These are phyloP conservation scores for Trametes coccinea DNA, from an alignment of 768 basidiomycete genomes.

Conservation along the genomic window DNA sequence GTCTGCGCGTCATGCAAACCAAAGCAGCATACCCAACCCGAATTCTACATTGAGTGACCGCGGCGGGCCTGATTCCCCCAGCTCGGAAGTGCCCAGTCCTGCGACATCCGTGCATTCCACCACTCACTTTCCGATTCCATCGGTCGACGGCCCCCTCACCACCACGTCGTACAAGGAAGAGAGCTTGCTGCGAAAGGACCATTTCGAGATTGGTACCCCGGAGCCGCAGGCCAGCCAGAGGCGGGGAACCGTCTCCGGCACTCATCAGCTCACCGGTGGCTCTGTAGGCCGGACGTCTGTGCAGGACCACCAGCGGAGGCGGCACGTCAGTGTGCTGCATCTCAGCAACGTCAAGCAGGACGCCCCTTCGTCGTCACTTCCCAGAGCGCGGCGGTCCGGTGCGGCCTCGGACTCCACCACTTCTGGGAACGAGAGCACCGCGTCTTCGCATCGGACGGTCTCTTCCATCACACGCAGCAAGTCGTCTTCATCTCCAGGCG, in stretches of 20 bases:
- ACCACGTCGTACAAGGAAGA: conserved; percentile 22
- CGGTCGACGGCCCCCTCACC: not conserved
- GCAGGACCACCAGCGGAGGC: conserved; percentile 6
- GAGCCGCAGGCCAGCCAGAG: not conserved
- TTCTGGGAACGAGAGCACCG: conserved; percentile 6
- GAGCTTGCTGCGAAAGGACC: conserved; percentile 18
- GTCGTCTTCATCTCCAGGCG: not conserved
- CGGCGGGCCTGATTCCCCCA: conserved; percentile 9
- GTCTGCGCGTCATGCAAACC: conserved; percentile 1
- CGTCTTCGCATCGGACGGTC: conserved; percentile 3
- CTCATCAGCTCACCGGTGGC: not conserved
- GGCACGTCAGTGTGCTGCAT: conserved; percentile 17
- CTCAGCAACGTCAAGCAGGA: conserved; percentile 14
- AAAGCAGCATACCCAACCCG: conserved; percentile 16
- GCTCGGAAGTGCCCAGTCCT: conserved; percentile 1
- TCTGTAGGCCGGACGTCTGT: not conserved
- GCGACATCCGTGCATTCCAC: conserved; percentile 18
- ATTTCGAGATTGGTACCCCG: conserved; percentile 9
- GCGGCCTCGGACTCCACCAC: conserved; percentile 19
- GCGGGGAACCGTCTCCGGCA: conserved; percentile 12
- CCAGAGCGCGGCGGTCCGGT: conserved; percentile 13
- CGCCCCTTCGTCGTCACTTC: not conserved
- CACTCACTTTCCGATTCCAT: conserved; percentile 23
- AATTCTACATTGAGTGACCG: conserved; percentile 6
- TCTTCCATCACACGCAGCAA: conserved; percentile 16